Evolutionary conservation across 2,329 filamentous ascomycete species (phyloP), one percentile per base, ranked within the genome.

Genomic region (Aspergillus tamarii): DNA sequence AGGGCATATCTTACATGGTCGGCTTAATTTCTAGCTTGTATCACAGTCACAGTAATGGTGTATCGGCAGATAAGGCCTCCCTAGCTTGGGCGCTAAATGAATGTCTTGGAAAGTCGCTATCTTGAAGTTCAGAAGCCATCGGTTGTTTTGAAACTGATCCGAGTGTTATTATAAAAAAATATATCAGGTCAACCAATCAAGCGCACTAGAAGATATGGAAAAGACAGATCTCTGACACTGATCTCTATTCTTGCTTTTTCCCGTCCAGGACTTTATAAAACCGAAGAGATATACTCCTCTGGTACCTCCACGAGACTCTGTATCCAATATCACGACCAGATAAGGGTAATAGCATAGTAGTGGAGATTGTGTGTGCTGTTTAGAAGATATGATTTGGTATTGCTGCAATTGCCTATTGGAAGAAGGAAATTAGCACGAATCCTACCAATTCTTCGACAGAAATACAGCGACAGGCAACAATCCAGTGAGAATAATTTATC

Each of bases 371-470:
- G 19, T 53, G 11, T 10, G 23, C 30, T 9, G 3, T 19, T 30
- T 50, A 12, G 11, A 34, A 5, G 50, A 21, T 54, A n/a, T 54
- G 30, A 36, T 54, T 50, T 54, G 50, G 34, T 23, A 11, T 14
- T 54, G 1, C 50, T 19, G 50, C 30, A 23, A 54, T 54, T 54
- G 30, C 30, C 50, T 9, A 19, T 54, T n/a, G 10, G n/a, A 23
- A 54, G 34, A 36, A 14, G 12, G 2, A 57, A 23, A 52, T 60
- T 45, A 41, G 58, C 43, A 52, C 43, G 21, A 50, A 57, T 60
- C 57, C 48, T 53, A 56, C 34, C 36, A 56, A 60, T 60, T 53
- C 57, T 60, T 55, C 53, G 34, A 43, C 21, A 41, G 32, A 45
- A 26, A 39, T 59, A 9, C 0, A 10, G 21, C 23, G 23, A 48